These are phyloP conservation scores for Emericellopsis atlantica DNA, from an alignment of 2,329 filamentous ascomycete genomes.

Conservation along the genomic window DNA sequence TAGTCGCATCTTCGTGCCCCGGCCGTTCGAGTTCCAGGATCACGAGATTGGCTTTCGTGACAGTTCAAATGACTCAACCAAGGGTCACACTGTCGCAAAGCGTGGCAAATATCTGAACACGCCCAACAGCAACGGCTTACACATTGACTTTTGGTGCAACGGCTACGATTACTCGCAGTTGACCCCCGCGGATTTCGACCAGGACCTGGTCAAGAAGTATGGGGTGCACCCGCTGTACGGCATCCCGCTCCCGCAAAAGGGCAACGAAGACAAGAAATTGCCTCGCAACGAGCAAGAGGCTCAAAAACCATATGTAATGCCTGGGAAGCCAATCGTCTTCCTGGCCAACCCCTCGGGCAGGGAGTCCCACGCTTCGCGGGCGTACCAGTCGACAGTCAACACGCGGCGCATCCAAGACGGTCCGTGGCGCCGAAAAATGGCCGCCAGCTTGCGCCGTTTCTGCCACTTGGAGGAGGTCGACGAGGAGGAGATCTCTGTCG, in stretches of 20 bases:
- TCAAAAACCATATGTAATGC: constrained; percentile 25
- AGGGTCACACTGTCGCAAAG: constrained; percentile 37
- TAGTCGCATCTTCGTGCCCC: constrained; percentile 37
- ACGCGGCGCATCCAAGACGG: constrained; percentile 18
- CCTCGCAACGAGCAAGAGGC: constrained; percentile 26
- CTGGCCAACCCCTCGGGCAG: constrained; percentile 32
- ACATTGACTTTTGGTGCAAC: constrained; percentile 39
- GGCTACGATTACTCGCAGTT: constrained; percentile 39
- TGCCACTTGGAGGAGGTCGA: constrained; percentile 21
- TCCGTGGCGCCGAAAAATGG: constrained; percentile 20
- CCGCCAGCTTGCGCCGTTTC: constrained; percentile 19
- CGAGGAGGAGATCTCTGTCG: constrained; percentile 16
- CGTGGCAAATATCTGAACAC: constrained; percentile 40
- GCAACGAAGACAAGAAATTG: not conserved
- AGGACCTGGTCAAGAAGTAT: constrained; percentile 33
- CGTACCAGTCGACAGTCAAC: constrained; percentile 21
- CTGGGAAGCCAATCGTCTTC: constrained; percentile 34
- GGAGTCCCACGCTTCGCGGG: constrained; percentile 35
- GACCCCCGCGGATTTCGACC: constrained; percentile 35
- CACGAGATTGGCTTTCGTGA: constrained; percentile 48
- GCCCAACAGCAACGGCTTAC: constrained; percentile 39
- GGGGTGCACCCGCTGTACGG: constrained; percentile 40
- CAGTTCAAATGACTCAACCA: constrained; percentile 40
- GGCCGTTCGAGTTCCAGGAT: constrained; percentile 32
- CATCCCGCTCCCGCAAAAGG: constrained; percentile 28